Evolutionary conservation across 148 eudicot species (phyloP).

Genomic region (Fallopia convolvulus): DNA sequence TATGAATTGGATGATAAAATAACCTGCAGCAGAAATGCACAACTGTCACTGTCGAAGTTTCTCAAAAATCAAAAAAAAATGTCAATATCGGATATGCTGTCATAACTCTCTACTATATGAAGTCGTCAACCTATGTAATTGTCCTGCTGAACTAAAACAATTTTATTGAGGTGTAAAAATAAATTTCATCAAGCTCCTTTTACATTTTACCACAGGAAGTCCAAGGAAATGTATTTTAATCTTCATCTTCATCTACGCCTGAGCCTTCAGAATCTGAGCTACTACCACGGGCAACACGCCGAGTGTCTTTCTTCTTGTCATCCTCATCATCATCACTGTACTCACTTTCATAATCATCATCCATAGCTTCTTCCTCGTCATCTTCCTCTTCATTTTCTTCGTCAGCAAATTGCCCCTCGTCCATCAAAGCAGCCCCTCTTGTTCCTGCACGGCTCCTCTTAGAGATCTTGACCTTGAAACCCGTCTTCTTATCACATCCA

Average conservation of each 20-base stretch:
- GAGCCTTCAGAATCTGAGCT: constrained; percentile 26
- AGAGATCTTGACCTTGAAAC: constrained; percentile 29
- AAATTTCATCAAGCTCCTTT: constrained; percentile 1
- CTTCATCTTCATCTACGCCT: constrained; percentile 21
- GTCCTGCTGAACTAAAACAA: not conserved
- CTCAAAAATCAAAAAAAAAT: not conserved
- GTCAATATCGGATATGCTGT: not conserved
- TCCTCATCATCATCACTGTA: constrained; percentile 54
- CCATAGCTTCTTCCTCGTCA: constrained; percentile 31
- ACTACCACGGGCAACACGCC: constrained; percentile 15
- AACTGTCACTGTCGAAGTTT: not conserved
- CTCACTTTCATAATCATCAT: constrained; percentile 50
- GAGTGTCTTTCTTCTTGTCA: constrained; percentile 12
- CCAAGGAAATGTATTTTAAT: not conserved
- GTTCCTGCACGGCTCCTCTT: constrained; percentile 39
- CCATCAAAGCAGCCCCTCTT: constrained; percentile 18
- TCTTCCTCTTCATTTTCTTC: constrained; percentile 33
- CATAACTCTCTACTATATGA: not conserved
- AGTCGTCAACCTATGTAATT: constrained; percentile 3
- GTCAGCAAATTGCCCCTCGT: constrained; percentile 26
- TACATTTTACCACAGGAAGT: not conserved
- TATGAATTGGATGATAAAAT: not conserved
- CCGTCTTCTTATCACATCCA: constrained; percentile 40
- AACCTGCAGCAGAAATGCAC: not conserved
- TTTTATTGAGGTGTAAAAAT: not conserved